Conservation (phyloP, 2,329 filamentous ascomycete genomes). For the Pyricularia sp. region DNA sequence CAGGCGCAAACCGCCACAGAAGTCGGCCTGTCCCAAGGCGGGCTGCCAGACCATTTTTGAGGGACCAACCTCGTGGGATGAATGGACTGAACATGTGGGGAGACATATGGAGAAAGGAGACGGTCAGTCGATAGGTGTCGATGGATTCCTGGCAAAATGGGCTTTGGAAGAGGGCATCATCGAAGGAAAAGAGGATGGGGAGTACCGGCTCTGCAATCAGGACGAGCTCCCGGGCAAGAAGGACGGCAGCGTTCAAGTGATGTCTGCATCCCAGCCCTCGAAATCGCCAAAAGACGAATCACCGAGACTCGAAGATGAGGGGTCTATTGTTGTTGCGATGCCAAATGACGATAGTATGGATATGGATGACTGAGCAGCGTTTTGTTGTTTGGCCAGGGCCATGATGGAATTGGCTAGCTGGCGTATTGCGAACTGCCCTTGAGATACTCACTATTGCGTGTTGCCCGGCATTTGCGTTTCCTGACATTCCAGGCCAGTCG, state of each 20-base stretch:
- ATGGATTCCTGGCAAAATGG: constrained; percentile 49
- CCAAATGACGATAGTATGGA: constrained; percentile 3
- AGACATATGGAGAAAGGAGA: constrained; percentile 75
- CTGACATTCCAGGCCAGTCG: not conserved
- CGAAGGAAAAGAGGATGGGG: constrained; percentile 43
- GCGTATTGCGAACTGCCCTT: not conserved
- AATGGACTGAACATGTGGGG: constrained; percentile 87
- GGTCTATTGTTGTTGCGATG: constrained; percentile 4
- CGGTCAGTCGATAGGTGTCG: constrained; percentile 45
- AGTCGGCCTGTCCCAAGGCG: constrained; percentile 59
- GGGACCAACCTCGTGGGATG: constrained; percentile 71
- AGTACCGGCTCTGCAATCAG: constrained; percentile 43
- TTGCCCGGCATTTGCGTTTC: not conserved
- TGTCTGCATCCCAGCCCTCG: constrained; percentile 6
- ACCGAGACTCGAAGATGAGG: not conserved
- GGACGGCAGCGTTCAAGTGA: constrained; percentile 8
- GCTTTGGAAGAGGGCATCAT: constrained; percentile 56
- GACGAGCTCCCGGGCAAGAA: constrained; percentile 21
- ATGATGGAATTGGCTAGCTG: not conserved
- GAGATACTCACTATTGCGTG: not conserved
- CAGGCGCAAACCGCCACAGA: constrained; percentile 59
- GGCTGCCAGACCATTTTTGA: constrained; percentile 66
- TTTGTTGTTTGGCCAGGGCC: not conserved
- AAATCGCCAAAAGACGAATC: not conserved
- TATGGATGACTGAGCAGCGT: constrained; percentile 1